Percentiles rank a stretch among this genome's conserved stretches.
phyloP scores from a whole-genome alignment of 1,284 basidiomycete species.

The Sporisorium graminicola region DNA sequence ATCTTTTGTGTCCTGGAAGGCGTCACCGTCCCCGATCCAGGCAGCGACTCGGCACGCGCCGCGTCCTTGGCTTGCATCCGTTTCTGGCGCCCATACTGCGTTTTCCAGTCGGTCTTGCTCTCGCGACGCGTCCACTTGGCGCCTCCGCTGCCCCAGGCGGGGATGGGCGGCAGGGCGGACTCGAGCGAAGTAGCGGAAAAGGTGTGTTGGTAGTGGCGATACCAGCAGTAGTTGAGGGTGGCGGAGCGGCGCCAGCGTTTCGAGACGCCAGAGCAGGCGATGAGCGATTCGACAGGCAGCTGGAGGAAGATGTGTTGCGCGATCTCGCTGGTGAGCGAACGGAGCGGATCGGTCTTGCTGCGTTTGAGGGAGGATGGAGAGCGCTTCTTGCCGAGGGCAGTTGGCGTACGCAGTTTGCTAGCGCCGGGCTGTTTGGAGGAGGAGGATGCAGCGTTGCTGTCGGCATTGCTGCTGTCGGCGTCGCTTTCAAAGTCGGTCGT shows the following conservation, averaged over 20 bases:
- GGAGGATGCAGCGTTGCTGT: not conserved
- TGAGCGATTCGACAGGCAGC: slow-evolving; percentile 48
- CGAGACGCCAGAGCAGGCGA: slow-evolving; percentile 55
- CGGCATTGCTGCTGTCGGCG: slow-evolving; percentile 10
- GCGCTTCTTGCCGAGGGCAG: slow-evolving; percentile 7
- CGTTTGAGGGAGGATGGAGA: slow-evolving; percentile 20
- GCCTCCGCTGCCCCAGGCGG: slow-evolving; percentile 44
- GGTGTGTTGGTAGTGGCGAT: slow-evolving; percentile 41
- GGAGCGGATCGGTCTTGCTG: slow-evolving; percentile 60
- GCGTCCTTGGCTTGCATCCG: slow-evolving; percentile 48
- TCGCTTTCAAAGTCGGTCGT: slow-evolving; percentile 48
- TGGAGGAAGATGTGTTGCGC: slow-evolving; percentile 67
- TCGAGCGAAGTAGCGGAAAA: slow-evolving; percentile 37
- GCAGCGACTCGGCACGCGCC: slow-evolving; percentile 39
- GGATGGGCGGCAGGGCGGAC: slow-evolving; percentile 20
- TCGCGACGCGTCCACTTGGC: slow-evolving; percentile 64
- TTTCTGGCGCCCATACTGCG: slow-evolving; percentile 44
- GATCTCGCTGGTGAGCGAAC: slow-evolving; percentile 53
- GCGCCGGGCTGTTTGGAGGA: slow-evolving; percentile 5
- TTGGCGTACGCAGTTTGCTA: slow-evolving; percentile 26
- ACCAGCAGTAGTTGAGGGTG: slow-evolving; percentile 66
- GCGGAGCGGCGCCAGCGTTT: slow-evolving; percentile 60
- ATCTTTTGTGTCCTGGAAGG: slow-evolving; percentile 57
- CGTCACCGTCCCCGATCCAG: slow-evolving; percentile 42
- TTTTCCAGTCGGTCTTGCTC: slow-evolving; percentile 64